Evolutionary conservation across 1,284 basidiomycete species (phyloP), one percentile per base, ranked within the genome.

Genomic region (Ganoderma meredithae): DNA sequence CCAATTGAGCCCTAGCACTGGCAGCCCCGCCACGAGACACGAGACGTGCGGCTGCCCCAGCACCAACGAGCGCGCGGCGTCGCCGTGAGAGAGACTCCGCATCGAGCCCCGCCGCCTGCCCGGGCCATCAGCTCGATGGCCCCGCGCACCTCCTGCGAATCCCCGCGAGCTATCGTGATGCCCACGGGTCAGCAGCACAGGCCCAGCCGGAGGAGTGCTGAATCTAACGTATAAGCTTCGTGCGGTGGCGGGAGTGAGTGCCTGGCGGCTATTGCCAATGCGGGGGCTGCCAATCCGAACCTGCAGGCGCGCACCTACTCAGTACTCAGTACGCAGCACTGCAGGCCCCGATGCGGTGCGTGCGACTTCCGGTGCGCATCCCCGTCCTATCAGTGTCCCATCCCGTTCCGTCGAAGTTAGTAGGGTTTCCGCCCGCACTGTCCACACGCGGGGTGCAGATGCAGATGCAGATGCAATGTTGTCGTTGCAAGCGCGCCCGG

Each of bases 11-110:
- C 36, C 36, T 8, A 36, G 6, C 22, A 13, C 22, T 25, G 25
- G 25, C 22, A 12, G 47, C 10, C 10, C 47, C 3, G 47, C 47
- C 47, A 49, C 47, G 47, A 25, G 47, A 25, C 47, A 31, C 27
- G 27, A 31, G 27, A 31, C 44, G 1, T 5, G 22, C 9, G 2
- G 36, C 36, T 9, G 36, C 36, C 9, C 47, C 47, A 25, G 22
- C 22, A 12, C 7, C 9, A 49, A 49, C 9, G 22, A 49, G 47
- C 47, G 47, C 47, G 47, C 47, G 47, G 47, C 47, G 47, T 49
- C 47, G 47, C 47, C 47, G 47, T 49, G 47, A 49, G 47, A 49
- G 47, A 41, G 41, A 41, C 41, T 36, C 36, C 44, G 44, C 44
- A 47, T n/a, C 19, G 36, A 41, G 41, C 47, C 47, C 47, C 47